Evolutionary conservation across 106 monocot genomes (phyloP), one percentile per base, ranked within the genome.

Genomic region (Allium cepa): DNA sequence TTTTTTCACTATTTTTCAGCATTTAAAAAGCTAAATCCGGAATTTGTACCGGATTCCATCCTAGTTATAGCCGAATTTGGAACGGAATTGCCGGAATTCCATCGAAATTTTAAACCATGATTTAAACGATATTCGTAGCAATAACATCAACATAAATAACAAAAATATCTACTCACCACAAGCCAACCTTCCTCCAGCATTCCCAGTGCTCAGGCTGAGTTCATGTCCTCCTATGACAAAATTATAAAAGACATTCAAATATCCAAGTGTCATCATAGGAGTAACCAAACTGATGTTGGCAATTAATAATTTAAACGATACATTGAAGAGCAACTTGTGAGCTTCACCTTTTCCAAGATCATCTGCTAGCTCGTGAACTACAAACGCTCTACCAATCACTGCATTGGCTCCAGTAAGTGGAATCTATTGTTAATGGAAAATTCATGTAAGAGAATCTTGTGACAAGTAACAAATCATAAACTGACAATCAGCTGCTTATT

Each of bases 121-220:
- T 36, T 36, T 36, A 36, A 36, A 36, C 36, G 3, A 36, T 36
- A 36, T 36, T 5, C 36, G 5, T 36, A 5, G 36, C 36, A 36
- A 4, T 8, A 36, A 36, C 8, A 7, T 46, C 46, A 11, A 2
- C 12, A 17, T 2, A 49, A 17, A 51, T 65, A 14, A 9, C 17
- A 47, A 66, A 11, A 16, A 58, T 50, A 69, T 58, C 12, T 17
- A 17, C 76, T 53, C 84, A 87, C 91, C 91, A 69, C 91, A 92
- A 66, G 91, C 91, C 67, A 92, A 76, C 82, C 91, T 79, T 49
- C 91, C 91, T 22, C 91, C 91, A 62, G 91, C 91, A 78, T 92
- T 92, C 61, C 91, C 91, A 69, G 91, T 92, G 62, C 67, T 62
- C 13, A 92, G 87, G 58, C 91, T 92, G 67, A 92, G 91, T 69